These are phyloP conservation scores for Rhynchospora breviuscula DNA, from an alignment of 176 grass and related monocot genomes.

Conservation along the genomic window DNA sequence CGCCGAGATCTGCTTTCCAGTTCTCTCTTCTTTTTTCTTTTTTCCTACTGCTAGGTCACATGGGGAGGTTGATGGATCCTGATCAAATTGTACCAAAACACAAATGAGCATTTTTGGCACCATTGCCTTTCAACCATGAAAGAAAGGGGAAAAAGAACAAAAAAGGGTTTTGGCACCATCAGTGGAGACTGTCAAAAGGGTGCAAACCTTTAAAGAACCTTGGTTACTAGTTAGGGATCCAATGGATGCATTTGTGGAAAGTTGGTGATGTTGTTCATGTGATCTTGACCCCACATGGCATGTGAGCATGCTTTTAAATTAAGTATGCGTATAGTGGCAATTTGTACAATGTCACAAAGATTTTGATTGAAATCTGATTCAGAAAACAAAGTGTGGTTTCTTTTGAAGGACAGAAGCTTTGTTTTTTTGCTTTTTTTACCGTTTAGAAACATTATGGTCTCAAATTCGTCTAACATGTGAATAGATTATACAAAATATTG, in stretches of 20 bases:
- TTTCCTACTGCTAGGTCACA: slow-evolving; percentile 20
- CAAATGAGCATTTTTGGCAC: slow-evolving; percentile 17
- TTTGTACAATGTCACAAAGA: not conserved
- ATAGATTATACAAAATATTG: not conserved
- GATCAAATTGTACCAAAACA: slow-evolving; percentile 13
- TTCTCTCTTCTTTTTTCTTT: not conserved
- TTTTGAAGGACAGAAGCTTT: not conserved
- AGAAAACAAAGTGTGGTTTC: not conserved
- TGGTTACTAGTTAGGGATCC: slow-evolving; percentile 19
- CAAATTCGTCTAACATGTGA: not conserved
- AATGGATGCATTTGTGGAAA: slow-evolving; percentile 2
- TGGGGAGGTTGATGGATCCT: slow-evolving; percentile 23
- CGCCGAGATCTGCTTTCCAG: slow-evolving; percentile 7
- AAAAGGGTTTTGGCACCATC: slow-evolving; percentile 19
- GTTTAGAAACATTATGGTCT: not conserved
- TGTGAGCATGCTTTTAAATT: not conserved
- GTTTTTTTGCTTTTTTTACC: not conserved
- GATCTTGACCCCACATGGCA: not conserved
- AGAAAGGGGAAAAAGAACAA: not conserved
- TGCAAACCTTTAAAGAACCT: slow-evolving; percentile 6
- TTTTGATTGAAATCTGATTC: not conserved
- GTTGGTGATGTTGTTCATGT: slow-evolving; percentile 5
- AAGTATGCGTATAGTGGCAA: not conserved
- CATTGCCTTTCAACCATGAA: slow-evolving; percentile 13
- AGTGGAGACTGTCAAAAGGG: slow-evolving; percentile 10